Evolutionary conservation across 768 basidiomycete species (phyloP), one percentile per base, ranked within the genome.

Genomic region (Lactarius indigo): DNA sequence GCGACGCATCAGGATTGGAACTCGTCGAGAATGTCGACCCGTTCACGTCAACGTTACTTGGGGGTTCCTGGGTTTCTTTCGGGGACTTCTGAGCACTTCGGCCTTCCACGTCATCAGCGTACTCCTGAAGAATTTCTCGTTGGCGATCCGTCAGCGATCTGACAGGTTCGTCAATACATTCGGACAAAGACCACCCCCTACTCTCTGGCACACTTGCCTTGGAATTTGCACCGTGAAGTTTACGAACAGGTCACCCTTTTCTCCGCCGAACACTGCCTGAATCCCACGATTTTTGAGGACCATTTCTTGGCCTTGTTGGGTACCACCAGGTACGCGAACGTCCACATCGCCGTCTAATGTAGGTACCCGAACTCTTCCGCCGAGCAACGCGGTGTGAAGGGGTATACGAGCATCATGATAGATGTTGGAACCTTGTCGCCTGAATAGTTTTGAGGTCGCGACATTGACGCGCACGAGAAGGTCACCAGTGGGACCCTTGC

Each of bases 281-380:
- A 98, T 87, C 35, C 97, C 97, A 61, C 92, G 86, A 47, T 88
- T 88, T 78, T 90, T 91, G 73, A 99, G 78, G 26, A 97, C 92
- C 87, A 96, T 96, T 76, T 98, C 95, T 79, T 98, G 94, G 20
- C 96, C 96, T 74, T 90, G 94, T 78, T 98, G 97, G 2, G 96
- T 98, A 55, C 97, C 96, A 26, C 83, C 82, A 63, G 95, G 93
- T 50, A 99, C 85, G 70, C 91, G 89, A 52, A 98, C 92, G 65
- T 98, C 95, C 1, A 98, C 94, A 55, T 97, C 93, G 30, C 96
- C 94, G 68, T 98, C 96, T 23, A 98, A 81, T 54, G 97, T 99
- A 30, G 95, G 94, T 31, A 99, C 91, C 35, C 94, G 85, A 55
- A 95, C 90, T 72, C 87, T 86, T 35, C 96, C 97, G 20, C 97